phyloP scores from a whole-genome alignment of 176 grass and related monocot species.

The Alopecurus myosuroides region DNA sequence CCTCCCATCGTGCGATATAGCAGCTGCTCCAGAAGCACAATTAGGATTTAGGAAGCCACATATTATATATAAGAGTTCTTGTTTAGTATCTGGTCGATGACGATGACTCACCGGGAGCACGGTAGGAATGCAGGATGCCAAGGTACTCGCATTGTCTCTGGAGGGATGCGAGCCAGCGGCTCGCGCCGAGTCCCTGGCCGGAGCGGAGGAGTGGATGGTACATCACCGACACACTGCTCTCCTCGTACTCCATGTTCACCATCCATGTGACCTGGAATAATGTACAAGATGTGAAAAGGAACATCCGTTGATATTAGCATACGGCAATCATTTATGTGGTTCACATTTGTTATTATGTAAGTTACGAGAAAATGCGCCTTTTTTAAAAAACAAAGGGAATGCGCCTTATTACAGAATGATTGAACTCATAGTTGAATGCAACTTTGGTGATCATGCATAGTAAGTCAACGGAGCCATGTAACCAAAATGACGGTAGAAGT shows the following conservation, averaged over 20 bases:
- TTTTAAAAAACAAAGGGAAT: too few relatives aligned
- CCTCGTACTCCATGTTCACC: constrained; percentile 25
- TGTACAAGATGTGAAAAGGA: neutral
- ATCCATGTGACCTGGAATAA: constrained; percentile 52
- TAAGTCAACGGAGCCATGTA: neutral
- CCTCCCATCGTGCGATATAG: neutral
- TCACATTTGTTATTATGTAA: neutral
- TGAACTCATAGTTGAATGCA: neutral
- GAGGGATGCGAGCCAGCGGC: neutral
- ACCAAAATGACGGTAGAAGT: neutral
- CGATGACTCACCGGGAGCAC: neutral
- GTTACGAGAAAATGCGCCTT: too few relatives aligned
- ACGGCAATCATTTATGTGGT: neutral
- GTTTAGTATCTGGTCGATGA: too few relatives aligned
- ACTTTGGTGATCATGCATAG: neutral
- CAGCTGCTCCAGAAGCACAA: neutral
- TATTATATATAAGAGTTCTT: neutral
- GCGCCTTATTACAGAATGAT: neutral
- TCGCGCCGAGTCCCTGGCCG: constrained; percentile 23
- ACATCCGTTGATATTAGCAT: neutral
- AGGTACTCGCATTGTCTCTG: constrained; percentile 24
- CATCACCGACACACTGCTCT: neutral
- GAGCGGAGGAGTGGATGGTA: constrained; percentile 28
- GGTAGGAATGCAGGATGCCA: neutral
- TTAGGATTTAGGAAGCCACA: neutral